These are phyloP conservation scores for Phytophthora cryptogea DNA, from an alignment of 352 stramenopile genomes.

Conservation along the genomic window DNA sequence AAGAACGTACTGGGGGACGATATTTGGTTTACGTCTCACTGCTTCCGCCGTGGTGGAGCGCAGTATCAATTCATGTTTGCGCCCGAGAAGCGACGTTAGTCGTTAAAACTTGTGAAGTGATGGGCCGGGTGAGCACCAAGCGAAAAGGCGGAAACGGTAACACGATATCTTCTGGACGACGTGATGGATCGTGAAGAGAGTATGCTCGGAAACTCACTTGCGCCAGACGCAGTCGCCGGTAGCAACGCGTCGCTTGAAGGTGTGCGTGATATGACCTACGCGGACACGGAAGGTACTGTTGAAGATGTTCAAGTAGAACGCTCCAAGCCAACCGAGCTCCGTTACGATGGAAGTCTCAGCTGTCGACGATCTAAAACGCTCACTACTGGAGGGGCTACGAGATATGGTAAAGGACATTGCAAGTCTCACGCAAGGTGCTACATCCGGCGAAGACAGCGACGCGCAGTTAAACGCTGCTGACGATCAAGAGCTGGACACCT, in stretches of 20 bases:
- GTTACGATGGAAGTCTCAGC: too few relatives aligned
- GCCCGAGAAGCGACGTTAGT: conserved; percentile 4
- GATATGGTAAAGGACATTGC: too few relatives aligned
- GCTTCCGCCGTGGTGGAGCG: neutral
- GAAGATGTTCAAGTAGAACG: too few relatives aligned
- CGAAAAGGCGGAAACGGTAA: conserved; percentile 10
- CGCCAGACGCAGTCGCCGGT: neutral
- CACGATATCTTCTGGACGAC: neutral
- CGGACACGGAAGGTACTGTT: neutral
- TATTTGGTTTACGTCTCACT: conserved; percentile 16
- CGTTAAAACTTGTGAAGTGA: conserved; percentile 32
- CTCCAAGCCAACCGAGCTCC: too few relatives aligned
- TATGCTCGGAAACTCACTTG: neutral
- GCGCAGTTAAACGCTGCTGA: too few relatives aligned
- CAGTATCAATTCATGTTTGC: conserved; percentile 9
- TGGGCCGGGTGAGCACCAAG: conserved; percentile 17
- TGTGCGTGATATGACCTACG: neutral
- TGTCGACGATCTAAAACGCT: too few relatives aligned
- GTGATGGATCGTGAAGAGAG: conserved; percentile 2
- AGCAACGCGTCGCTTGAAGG: neutral
- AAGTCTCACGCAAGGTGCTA: too few relatives aligned
- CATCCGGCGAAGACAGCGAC: too few relatives aligned
- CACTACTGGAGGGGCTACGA: too few relatives aligned
- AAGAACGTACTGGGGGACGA: conserved; percentile 1
- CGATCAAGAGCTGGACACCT: neutral